Conservation (phyloP, 306 rosid genomes). For the Biancaea sappan region DNA sequence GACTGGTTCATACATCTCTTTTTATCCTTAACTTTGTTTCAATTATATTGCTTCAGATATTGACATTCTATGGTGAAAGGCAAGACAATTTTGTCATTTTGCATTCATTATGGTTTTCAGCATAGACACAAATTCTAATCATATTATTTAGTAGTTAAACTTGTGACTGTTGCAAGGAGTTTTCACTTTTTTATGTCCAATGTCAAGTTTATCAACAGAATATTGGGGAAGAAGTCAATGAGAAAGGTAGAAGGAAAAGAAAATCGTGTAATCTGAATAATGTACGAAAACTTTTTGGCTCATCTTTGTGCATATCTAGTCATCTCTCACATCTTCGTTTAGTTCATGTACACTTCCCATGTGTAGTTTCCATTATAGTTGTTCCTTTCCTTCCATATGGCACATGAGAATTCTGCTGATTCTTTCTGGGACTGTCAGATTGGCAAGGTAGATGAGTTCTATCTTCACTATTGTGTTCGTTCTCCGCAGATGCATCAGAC, state of each 20-base stretch:
- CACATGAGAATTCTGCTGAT: no score
- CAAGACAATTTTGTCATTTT: not conserved
- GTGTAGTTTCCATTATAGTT: slow-evolving; percentile 10
- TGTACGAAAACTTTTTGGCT: not conserved
- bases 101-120: not conserved
- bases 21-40: not conserved
- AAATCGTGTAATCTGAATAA: not conserved
- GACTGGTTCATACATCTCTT: not conserved
- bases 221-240: not conserved
- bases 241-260: not conserved
- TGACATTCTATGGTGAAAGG: not conserved
- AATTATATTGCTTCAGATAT: not conserved
- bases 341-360: slow-evolving; percentile 21
- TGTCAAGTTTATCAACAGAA: not conserved
- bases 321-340: slow-evolving; percentile 39
- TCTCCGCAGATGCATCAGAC: slow-evolving; percentile 24
- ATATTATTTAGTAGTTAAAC: not conserved
- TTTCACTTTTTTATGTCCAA: not conserved
- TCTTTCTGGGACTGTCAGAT: no score
- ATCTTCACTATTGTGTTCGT: slow-evolving; percentile 34
- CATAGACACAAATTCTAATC: not conserved
- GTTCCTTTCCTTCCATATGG: slow-evolving; percentile 23
- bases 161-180: not conserved
- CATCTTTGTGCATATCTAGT: slow-evolving; percentile 25
- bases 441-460: slow-evolving; percentile 29